phyloP scores from a whole-genome alignment of 306 rosid species.

The Ochetophila trinervis region DNA sequence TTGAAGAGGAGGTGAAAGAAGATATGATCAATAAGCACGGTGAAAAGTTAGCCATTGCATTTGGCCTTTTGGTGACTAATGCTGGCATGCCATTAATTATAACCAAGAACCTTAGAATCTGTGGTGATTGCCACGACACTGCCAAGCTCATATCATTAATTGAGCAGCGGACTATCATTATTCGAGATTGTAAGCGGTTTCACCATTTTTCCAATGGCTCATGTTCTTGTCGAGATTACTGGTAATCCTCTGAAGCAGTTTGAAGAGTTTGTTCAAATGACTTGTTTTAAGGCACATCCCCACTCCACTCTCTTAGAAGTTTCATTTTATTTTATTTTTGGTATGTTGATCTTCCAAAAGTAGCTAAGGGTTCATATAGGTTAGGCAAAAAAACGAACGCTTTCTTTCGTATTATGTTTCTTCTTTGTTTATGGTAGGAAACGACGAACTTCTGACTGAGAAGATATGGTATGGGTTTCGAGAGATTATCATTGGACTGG shows the following conservation, averaged over 20 bases:
- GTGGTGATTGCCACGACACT: constrained; percentile 65
- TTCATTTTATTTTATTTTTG: too few species aligned
- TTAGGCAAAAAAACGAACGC: too few species aligned
- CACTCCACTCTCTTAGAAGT: too few species aligned
- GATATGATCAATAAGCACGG: constrained; percentile 68
- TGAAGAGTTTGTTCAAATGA: not conserved
- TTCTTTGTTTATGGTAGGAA: too few species aligned
- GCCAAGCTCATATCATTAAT: constrained; percentile 53
- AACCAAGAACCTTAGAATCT: constrained; percentile 67
- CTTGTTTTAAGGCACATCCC: too few species aligned
- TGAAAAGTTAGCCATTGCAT: constrained; percentile 82
- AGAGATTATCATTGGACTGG: too few species aligned
- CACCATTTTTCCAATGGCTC: constrained; percentile 61
- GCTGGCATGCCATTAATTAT: constrained; percentile 43
- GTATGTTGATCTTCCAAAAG: too few species aligned
- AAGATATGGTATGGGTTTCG: too few species aligned
- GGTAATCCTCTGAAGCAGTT: constrained; percentile 33
- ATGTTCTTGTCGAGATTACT: constrained; percentile 74
- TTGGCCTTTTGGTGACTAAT: constrained; percentile 56
- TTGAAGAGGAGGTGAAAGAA: constrained; percentile 57
- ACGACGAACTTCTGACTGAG: too few species aligned
- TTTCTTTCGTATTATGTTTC: too few species aligned
- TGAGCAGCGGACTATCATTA: constrained; percentile 53
- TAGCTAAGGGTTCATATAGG: too few species aligned
- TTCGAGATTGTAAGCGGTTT: constrained; percentile 74